Evolutionary conservation across 805 yeast species (phyloP).

Genomic region (Yarrowia osloensis): DNA sequence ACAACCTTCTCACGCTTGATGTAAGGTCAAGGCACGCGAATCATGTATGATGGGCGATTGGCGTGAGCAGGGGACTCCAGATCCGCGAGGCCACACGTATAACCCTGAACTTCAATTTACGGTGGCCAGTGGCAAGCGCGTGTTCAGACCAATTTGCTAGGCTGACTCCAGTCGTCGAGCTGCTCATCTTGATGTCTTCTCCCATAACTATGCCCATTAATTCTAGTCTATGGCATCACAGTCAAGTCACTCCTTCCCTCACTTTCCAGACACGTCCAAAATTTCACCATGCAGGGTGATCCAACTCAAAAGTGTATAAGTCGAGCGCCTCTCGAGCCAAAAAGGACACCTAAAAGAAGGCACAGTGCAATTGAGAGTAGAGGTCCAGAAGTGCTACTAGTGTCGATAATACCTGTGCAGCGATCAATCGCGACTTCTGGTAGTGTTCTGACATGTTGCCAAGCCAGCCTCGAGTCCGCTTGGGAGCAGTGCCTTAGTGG

Average conservation of each 20-base stretch:
- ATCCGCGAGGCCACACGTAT: too few relatives aligned
- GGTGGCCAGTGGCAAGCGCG: background rate
- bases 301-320: slow-evolving; percentile 24
- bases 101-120: too few relatives aligned
- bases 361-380: background rate
- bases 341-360: slow-evolving; percentile 17
- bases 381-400: too few relatives aligned
- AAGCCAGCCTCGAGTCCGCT: too few relatives aligned
- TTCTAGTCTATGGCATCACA: background rate
- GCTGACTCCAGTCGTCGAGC: too few relatives aligned
- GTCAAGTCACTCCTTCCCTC: background rate
- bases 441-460: too few relatives aligned
- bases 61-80: background rate
- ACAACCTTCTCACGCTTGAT: background rate
- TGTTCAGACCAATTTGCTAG: too few relatives aligned
- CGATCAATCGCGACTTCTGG: too few relatives aligned
- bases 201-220: too few relatives aligned
- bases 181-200: too few relatives aligned
- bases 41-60: background rate
- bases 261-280: slow-evolving; percentile 22
- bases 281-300: slow-evolving; percentile 29
- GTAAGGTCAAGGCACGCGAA: slow-evolving; percentile 26
- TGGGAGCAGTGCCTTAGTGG: background rate
- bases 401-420: too few relatives aligned
- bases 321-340: slow-evolving; percentile 18